Conservation (phyloP, 352 stramenopile species). For the Achlya hypogyna region DNA sequence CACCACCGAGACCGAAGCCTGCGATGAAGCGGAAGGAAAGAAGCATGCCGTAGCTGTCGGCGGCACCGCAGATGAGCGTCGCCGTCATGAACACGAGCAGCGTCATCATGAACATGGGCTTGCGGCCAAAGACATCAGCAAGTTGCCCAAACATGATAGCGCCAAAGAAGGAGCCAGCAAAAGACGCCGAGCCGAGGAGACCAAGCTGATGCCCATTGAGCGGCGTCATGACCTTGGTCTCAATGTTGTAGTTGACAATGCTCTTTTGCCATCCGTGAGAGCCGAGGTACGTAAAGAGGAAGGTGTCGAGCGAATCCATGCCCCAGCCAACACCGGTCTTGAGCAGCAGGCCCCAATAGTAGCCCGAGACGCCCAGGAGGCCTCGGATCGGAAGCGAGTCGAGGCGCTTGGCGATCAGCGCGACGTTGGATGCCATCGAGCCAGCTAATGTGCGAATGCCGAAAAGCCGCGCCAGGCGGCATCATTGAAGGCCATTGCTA, state of each 20-base stretch:
- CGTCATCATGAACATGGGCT: constrained; percentile 32
- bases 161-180: constrained; percentile 38
- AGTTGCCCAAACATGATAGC: constrained; percentile 38
- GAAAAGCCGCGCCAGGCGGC: background rate
- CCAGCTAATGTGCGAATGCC: background rate
- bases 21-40: constrained; percentile 34
- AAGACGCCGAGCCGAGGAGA: constrained; percentile 33
- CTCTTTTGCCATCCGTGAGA: background rate
- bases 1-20: constrained; percentile 41
- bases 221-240: background rate
- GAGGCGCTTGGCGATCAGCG: background rate
- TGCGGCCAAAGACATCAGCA: constrained; percentile 49
- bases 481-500: too few relatives aligned
- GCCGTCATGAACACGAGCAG: constrained; percentile 32
- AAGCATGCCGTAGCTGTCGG: constrained; percentile 34
- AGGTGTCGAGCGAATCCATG: constrained; percentile 27
- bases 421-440: constrained; percentile 4
- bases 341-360: constrained; percentile 37
- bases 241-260: constrained; percentile 2
- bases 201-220: constrained; percentile 17
- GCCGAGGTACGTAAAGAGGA: constrained; percentile 20
- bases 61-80: constrained; percentile 27
- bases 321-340: constrained; percentile 40
- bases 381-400: constrained; percentile 2
- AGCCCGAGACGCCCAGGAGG: constrained; percentile 31